A percentile compares a stretch with the other conserved stretches of the same genome.
phyloP scores from a whole-genome alignment of 2,329 filamentous ascomycete genomes.

The Nigrospora osmanthi region DNA sequence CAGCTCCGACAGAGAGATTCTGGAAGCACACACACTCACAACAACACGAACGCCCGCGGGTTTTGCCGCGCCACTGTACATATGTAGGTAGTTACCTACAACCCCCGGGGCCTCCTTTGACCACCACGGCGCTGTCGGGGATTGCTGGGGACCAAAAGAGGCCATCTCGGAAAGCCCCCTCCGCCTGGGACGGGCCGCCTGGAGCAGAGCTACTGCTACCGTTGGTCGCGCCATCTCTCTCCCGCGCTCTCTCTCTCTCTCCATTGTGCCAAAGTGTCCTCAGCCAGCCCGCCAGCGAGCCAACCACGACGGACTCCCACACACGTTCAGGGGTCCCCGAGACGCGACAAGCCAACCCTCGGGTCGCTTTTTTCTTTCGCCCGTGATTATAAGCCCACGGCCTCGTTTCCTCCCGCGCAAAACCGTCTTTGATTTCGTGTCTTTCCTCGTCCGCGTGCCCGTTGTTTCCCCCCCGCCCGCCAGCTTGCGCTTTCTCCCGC shows the following conservation, averaged over 20 bases:
- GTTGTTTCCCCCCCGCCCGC: neutral
- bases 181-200: neutral
- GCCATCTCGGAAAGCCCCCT: neutral
- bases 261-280: constrained; percentile 2
- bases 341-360: neutral
- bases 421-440: no score
- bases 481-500: neutral
- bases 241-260: no score
- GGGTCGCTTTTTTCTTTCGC: neutral
- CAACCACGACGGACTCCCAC: neutral
- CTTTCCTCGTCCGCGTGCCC: neutral
- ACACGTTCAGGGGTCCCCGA: neutral
- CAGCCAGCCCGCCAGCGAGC: neutral
- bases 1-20: no score
- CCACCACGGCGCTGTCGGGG: no score
- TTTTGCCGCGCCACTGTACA: no score
- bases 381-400: no score
- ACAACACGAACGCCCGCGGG: no score
- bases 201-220: neutral
- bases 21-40: no score
- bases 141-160: no score
- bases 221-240: neutral
- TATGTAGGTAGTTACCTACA: no score
- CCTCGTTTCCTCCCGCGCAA: no score
- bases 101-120: no score